Evolutionary conservation across 805 yeast species (phyloP), one percentile per base, ranked within the genome.

Genomic region (Diddensiella caesifluorescens): DNA sequence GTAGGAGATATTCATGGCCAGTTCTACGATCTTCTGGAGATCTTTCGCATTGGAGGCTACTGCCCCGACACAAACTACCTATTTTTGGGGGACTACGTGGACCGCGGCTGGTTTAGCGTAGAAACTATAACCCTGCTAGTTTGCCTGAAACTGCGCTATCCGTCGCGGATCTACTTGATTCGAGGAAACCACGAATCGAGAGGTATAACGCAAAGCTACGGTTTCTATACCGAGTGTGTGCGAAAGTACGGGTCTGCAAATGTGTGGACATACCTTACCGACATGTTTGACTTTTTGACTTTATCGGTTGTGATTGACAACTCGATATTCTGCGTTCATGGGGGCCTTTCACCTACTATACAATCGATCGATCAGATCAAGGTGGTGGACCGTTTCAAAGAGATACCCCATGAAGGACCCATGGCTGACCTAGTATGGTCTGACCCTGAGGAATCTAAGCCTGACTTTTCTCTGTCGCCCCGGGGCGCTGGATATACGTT

Each of bases 351-450:
- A 3, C 99, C 99, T 0, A 85, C 88, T 49, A 86, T 95, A 35
- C 97, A 90, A 57, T 84, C 92, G 5, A 73, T 92, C 18, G 97
- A 92, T 59, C 97, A 94, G 51, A 86, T 92, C 39, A 72, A 83
- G 49, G 79, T 92, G 12, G 80, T 94, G 5, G 98, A 92, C 62
- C 62, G 99, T 45, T 90, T 88, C 59, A 77, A 80, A 50, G 99
- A 92, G 60, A 87, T 94, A 9, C 99, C 99, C 0, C 98, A 94
- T 54, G 98, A 92, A 60, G 99, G 99, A 0, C 95, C 97, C 12
- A 92, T 92, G 97, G 98, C 98, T 1, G 99, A 92, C 61, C 68
- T 92, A 38, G 97, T 92, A 15, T 92, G 99, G 99, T 81, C 92
- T 18, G 99, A 92, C 58, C 99, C 99, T 0, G 97, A 94, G 61